Evolutionary conservation across 176 grass and related monocot species (phyloP).

Genomic region (Hyparrhenia diplandra): DNA sequence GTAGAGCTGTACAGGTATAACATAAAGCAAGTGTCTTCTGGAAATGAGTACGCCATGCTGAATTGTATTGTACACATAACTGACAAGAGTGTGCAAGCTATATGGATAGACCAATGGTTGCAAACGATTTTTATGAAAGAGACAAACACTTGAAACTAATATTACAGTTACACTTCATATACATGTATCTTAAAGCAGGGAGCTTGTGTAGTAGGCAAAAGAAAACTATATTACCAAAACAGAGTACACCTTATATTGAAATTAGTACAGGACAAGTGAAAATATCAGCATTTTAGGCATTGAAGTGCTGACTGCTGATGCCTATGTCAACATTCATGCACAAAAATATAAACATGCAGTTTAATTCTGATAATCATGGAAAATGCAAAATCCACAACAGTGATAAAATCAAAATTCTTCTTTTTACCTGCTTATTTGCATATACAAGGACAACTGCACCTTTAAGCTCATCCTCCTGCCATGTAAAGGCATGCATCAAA

Average conservation of each 20-base stretch:
- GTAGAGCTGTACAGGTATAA: neutral
- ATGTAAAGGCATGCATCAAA: slow-evolving; percentile 24
- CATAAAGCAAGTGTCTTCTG: neutral
- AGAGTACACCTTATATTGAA: neutral
- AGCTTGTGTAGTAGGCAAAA: neutral
- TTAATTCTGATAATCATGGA: neutral
- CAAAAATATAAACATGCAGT: neutral
- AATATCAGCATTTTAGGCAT: neutral
- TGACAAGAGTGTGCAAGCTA: neutral
- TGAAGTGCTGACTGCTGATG: neutral
- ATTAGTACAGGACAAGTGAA: neutral
- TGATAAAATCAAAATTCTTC: neutral
- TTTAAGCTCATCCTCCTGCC: slow-evolving; percentile 97
- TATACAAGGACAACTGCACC: slow-evolving; percentile 91
- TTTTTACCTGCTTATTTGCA: slow-evolving; percentile 96
- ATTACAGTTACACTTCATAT: neutral
- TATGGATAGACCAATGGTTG: neutral
- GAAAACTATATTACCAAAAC: neutral
- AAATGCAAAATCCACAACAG: slow-evolving; percentile 15
- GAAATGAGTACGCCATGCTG: neutral
- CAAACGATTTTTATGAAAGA: neutral
- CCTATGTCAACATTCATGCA: neutral
- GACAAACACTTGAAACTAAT: neutral
- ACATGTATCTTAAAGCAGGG: neutral
- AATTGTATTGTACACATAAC: neutral